phyloP scores from a whole-genome alignment of 1,139 yeast species.

The Saccharomycopsis crataegensis region DNA sequence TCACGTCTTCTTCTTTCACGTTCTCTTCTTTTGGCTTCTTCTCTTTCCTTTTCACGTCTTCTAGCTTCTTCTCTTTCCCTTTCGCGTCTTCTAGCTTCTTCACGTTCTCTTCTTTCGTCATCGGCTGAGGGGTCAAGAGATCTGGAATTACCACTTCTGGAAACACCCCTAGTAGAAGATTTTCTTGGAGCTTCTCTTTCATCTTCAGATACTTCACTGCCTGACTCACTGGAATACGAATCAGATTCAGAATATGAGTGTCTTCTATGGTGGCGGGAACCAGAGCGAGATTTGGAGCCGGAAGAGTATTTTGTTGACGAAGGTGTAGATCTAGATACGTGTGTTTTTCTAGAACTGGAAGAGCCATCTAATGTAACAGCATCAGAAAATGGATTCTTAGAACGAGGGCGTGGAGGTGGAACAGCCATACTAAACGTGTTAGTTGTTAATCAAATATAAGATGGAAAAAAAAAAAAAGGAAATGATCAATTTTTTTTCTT shows the following conservation, averaged over 20 bases:
- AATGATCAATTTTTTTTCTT: not conserved
- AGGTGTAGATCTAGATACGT: conserved; percentile 15
- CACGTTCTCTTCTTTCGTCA: conserved; percentile 6
- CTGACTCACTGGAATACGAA: not conserved
- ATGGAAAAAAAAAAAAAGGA: not conserved
- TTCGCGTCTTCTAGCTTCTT: not conserved
- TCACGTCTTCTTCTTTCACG: conserved; percentile 15
- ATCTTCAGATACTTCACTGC: not conserved
- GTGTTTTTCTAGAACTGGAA: not conserved
- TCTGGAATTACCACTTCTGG: not conserved
- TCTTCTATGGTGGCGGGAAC: not conserved
- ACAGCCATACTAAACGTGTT: not conserved
- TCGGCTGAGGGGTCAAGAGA: conserved; percentile 1
- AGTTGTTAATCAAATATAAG: not conserved
- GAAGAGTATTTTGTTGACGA: conserved; percentile 13
- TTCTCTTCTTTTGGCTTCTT: conserved; percentile 8
- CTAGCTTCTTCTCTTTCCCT: conserved; percentile 7
- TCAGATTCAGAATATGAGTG: conserved; percentile 1
- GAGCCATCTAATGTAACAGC: conserved; percentile 12
- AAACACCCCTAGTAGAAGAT: too few species aligned
- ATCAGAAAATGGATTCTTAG: conserved; percentile 19
- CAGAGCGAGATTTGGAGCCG: conserved; percentile 1
- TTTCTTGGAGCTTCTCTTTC: not conserved
- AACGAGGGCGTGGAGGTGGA: conserved; percentile 19
- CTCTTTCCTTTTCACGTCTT: conserved; percentile 1